Conservation (phyloP, 1,284 basidiomycete species). For the Heterobasidion parviporum region DNA sequence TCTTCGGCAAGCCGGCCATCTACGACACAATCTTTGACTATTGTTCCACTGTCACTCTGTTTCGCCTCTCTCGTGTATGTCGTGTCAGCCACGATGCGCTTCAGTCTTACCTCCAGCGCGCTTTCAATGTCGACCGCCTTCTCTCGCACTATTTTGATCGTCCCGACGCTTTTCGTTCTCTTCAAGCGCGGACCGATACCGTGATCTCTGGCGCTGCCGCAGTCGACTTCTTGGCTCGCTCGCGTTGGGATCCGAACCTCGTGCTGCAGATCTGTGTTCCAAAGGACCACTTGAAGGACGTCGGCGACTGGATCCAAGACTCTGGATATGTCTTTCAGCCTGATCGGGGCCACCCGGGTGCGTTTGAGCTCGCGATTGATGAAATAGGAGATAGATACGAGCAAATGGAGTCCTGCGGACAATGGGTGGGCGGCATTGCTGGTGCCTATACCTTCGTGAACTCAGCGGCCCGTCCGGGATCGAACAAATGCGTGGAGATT, state of each 20-base stretch:
- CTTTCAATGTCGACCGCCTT: conserved; percentile 19
- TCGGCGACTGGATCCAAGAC: background rate
- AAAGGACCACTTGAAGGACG: conserved; percentile 3
- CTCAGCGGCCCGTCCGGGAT: conserved; percentile 1
- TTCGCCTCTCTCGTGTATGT: background rate
- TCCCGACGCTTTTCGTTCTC: conserved; percentile 28
- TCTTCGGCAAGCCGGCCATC: background rate
- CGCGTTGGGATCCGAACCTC: conserved; percentile 28
- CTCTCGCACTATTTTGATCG: conserved; percentile 19
- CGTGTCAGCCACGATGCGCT: background rate
- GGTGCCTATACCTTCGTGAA: background rate
- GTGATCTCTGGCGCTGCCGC: conserved; percentile 42
- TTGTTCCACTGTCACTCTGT: background rate
- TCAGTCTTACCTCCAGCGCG: conserved; percentile 1
- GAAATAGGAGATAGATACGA: background rate
- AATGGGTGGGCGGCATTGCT: conserved; percentile 4
- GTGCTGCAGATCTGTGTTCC: conserved; percentile 42
- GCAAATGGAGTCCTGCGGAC: background rate
- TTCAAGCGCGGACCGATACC: conserved; percentile 33
- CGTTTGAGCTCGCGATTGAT: background rate
- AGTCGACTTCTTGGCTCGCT: conserved; percentile 38
- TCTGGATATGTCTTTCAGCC: background rate
- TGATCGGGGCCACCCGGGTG: background rate
- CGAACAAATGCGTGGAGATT: conserved; percentile 14
- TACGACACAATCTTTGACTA: background rate